These are phyloP conservation scores for Acanthamoeba royreba DNA, from an alignment of 208 protist genomes.

Conservation along the genomic window DNA sequence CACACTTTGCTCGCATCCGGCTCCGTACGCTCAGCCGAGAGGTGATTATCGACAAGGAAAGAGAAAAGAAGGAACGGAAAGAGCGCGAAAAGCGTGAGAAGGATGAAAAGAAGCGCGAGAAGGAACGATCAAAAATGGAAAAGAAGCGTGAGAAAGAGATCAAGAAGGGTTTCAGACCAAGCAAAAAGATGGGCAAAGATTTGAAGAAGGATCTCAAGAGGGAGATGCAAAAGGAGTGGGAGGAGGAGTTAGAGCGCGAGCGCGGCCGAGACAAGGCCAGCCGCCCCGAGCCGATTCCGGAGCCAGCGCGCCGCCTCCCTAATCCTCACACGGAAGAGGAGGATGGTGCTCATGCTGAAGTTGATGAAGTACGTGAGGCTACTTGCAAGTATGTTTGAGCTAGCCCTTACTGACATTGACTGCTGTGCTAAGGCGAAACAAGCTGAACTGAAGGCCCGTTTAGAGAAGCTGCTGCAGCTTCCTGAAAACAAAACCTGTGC, in stretches of 20 bases:
- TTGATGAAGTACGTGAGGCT: too few relatives aligned
- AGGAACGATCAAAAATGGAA: conserved; percentile 24
- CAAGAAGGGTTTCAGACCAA: conserved; percentile 32
- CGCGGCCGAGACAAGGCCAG: not conserved
- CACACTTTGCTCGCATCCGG: conserved; percentile 9
- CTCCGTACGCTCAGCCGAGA: not conserved
- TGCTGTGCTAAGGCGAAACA: not conserved
- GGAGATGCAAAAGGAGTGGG: conserved; percentile 40
- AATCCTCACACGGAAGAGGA: too few relatives aligned
- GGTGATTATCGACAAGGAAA: not conserved
- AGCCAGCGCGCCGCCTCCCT: too few relatives aligned
- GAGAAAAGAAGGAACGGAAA: conserved; percentile 40
- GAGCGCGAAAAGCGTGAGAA: conserved; percentile 11
- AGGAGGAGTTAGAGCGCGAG: conserved; percentile 41
- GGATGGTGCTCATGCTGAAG: too few relatives aligned
- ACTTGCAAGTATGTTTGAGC: too few relatives aligned
- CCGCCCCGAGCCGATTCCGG: not conserved
- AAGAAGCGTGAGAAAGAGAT: conserved; percentile 41
- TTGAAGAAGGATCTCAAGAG: conserved; percentile 35
- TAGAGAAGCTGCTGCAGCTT: conserved; percentile 24
- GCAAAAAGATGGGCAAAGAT: conserved; percentile 19
- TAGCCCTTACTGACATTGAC: too few relatives aligned
- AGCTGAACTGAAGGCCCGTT: not conserved
- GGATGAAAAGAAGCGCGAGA: conserved; percentile 36
- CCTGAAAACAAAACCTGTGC: conserved; percentile 62